Evolutionary conservation across 1,284 basidiomycete genomes (phyloP), one percentile per base, ranked within the genome.

Genomic region (Blastosporella zonata): DNA sequence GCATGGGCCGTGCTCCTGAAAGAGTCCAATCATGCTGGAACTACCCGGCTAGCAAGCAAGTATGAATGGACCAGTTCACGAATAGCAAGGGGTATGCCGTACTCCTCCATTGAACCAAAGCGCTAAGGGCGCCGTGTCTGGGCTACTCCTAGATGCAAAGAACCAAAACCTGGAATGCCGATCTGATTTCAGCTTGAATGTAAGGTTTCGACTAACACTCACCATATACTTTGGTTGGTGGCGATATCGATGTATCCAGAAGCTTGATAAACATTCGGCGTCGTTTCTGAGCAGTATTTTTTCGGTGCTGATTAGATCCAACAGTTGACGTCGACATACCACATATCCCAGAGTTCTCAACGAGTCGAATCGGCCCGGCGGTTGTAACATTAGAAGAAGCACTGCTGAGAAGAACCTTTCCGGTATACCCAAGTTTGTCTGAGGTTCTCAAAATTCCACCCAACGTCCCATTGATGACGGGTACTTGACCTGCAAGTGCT

Each of bases 31-130:
- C 77, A 83, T 82, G 46, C 76, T 79, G 9, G 78, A 82, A 53
- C 74, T 78, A 49, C 82, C 84, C 8, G 82, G 80, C 73, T 68
- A 25, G 33, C n/a, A 23, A 17, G n/a, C 18, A 15, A 34, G 10
- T 21, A 31, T 3, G 12, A 21, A 15, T n/a, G 20, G 1, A 27
- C n/a, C 12, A 13, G 21, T 20, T 2, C 8, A 27, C 17, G 23
- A 10, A 18, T 9, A 35, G 22, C 23, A 45, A 42, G 15, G 13
- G 7, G 13, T 31, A 31, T 1, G 8, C 31, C 52, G 8, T 60
- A 82, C 79, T 3, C 80, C 80, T 31, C 81, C 81, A 58, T 82
- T 82, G 53, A 84, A 74, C 81, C 82, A 84, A 35, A 83, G 68
- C 10, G 76, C 69, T 18, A 84, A 66, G 27, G 82, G 80, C 2